phyloP scores from a whole-genome alignment of 2,329 filamentous ascomycete species.

The Clonostachys rosea region DNA sequence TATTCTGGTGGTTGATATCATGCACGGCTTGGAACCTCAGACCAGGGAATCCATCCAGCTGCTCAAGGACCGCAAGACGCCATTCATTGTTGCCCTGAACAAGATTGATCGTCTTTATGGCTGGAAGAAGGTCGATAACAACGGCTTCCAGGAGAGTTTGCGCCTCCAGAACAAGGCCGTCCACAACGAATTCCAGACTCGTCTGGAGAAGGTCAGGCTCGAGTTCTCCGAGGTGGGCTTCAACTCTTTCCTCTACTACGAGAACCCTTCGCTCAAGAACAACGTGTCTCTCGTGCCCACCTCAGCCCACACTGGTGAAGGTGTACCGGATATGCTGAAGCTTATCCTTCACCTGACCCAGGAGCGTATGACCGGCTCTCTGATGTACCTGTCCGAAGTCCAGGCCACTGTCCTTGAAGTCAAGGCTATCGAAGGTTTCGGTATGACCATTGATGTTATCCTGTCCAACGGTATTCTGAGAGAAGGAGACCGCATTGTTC shows the following conservation, averaged over 20 bases:
- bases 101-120: conserved; percentile 99
- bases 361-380: conserved; percentile 91
- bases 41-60: conserved; percentile 96
- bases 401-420: conserved; percentile 98
- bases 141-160: conserved; percentile 92
- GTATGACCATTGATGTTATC: conserved; percentile 97
- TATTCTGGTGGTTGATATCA: conserved; percentile 98
- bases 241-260: conserved; percentile 94
- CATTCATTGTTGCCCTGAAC: conserved; percentile 98
- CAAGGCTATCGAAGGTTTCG: conserved; percentile 97
- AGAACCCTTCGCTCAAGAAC: conserved; percentile 96
- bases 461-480: conserved; percentile 91
- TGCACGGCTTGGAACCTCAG: conserved; percentile 98
- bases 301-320: conserved; percentile 97
- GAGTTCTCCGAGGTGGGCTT: conserved; percentile 96
- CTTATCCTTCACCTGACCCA: conserved; percentile 88
- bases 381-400: conserved; percentile 98
- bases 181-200: conserved; percentile 89
- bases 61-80: conserved; percentile 88
- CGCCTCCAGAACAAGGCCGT: conserved; percentile 87
- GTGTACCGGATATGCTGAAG: conserved; percentile 98
- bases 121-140: conserved; percentile 99
- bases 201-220: conserved; percentile 85
- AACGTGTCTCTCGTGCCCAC: conserved; percentile 96
- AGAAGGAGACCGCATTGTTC: conserved; percentile 89